phyloP scores from a whole-genome alignment of 495 filamentous ascomycete genomes.

The Tuber melanosporum region DNA sequence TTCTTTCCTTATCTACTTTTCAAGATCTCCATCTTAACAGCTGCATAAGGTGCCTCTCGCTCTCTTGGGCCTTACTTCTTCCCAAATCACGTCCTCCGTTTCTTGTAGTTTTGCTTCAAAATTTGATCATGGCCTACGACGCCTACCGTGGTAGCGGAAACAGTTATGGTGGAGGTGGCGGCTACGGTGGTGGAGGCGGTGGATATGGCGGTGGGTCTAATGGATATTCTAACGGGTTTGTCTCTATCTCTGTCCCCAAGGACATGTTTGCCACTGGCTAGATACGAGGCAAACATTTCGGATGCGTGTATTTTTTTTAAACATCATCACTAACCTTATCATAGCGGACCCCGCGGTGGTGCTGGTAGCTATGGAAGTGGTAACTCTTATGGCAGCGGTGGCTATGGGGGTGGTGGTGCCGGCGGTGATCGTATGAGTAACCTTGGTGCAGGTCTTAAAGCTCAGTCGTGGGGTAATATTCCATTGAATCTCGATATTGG shows the following conservation, averaged over 20 bases:
- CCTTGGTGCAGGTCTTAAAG: slow-evolving; percentile 77
- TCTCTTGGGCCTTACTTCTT: slow-evolving; percentile 18
- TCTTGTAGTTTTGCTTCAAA: slow-evolving; percentile 3
- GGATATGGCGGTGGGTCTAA: slow-evolving; percentile 43
- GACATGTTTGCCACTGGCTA: slow-evolving; percentile 32
- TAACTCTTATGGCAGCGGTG: slow-evolving; percentile 51
- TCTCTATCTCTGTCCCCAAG: slow-evolving; percentile 20
- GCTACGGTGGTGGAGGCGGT: slow-evolving; percentile 42
- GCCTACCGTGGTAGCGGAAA: slow-evolving; percentile 37
- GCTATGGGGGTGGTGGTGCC: slow-evolving; percentile 48
- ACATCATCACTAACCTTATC: slow-evolving; percentile 19
- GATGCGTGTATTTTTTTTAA: background rate
- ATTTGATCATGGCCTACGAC: slow-evolving; percentile 39
- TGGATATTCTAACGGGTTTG: slow-evolving; percentile 43
- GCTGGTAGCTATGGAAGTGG: slow-evolving; percentile 50
- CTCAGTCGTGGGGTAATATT: slow-evolving; percentile 74
- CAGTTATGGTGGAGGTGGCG: slow-evolving; percentile 15
- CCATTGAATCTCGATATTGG: background rate
- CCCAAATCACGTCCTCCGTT: slow-evolving; percentile 16
- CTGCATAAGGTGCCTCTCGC: slow-evolving; percentile 7
- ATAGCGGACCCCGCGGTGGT: slow-evolving; percentile 42
- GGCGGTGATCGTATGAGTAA: slow-evolving; percentile 90
- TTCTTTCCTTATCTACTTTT: slow-evolving; percentile 24
- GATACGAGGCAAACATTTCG: slow-evolving; percentile 22
- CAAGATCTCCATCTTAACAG: slow-evolving; percentile 19